Evolutionary conservation across 1,139 yeast species (phyloP), one percentile per base, ranked within the genome.

Genomic region (Kazachstania sp.): DNA sequence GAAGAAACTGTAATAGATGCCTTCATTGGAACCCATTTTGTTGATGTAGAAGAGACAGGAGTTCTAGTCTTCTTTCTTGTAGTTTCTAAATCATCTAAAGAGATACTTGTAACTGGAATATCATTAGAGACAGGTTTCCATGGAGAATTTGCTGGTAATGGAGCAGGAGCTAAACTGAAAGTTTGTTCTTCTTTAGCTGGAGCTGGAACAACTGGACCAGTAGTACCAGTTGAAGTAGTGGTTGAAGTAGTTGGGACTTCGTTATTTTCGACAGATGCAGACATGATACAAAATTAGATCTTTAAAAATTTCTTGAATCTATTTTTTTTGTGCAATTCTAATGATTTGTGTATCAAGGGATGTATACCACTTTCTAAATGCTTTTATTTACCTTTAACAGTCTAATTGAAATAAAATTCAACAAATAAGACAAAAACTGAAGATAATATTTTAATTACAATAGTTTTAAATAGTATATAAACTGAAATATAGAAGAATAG

Each of bases 11-110:
- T 50, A 47, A 84, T 82, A 53, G 83, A 78, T 30, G 92, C 94
- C 55, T 79, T 77, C 63, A 83, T 81, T n/a, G 95, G 95, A 41
- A 86, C 84, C 95, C 95, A 87, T 67, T 86, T 86, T 59, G 83
- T 88, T 55, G 81, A 79, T 54, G 82, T 79, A 35, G 85, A 77
- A 54, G 81, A 75, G 47, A 68, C 70, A 23, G 66, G 55, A 34
- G 62, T 56, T 32, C 55, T 54, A 11, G 56, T 59, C 49, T 63
- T 61, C 48, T 60, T 64, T 40, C 60, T 65, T 49, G 69, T 68
- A 42, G 74, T 72, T 57, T 77, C 80, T 36, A 74, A 55, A 41
- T 70, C 57, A 56, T 54, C 52, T 23, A 65, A 56, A 41, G 67
- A 58, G n/a, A 68, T 59, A 13, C 67, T 52, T 9, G 67, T 53